These are phyloP conservation scores for Camellia lanceoleosa DNA, from an alignment of 148 eudicot species.

Conservation along the genomic window DNA sequence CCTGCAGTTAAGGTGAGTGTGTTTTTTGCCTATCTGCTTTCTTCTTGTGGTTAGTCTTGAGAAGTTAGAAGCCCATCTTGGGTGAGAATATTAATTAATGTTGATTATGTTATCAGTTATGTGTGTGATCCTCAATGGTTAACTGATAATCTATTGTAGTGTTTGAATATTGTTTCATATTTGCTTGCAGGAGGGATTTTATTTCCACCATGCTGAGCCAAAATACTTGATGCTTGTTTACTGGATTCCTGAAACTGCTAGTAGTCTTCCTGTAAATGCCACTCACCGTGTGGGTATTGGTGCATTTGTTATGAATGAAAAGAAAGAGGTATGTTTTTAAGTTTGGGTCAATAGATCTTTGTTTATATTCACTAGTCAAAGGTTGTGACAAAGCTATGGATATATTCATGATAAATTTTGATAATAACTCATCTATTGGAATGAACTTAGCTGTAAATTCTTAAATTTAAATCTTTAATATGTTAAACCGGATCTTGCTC, in stretches of 20 bases:
- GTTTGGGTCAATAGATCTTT: not conserved
- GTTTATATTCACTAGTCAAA: not conserved
- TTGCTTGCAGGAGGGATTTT: slow-evolving; percentile 66
- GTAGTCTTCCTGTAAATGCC: slow-evolving; percentile 54
- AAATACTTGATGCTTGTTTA: slow-evolving; percentile 66
- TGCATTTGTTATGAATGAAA: slow-evolving; percentile 64
- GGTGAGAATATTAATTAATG: not conserved
- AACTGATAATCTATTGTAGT: not conserved
- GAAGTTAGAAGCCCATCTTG: not conserved
- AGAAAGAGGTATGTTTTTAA: slow-evolving; percentile 48
- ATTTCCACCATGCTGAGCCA: slow-evolving; percentile 86
- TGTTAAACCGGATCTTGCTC: not conserved
- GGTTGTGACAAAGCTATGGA: not conserved
- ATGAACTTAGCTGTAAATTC: not conserved
- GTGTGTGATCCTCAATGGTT: not conserved
- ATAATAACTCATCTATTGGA: not conserved
- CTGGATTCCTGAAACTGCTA: slow-evolving; percentile 60
- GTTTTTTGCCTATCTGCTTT: slow-evolving; percentile 2
- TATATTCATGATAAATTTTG: not conserved
- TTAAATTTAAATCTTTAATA: not conserved
- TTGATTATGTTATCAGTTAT: not conserved
- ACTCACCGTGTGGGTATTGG: slow-evolving; percentile 75
- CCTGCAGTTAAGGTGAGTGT: slow-evolving; percentile 48
- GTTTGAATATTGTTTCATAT: not conserved
- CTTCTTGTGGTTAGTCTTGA: not conserved